These are phyloP conservation scores for Porodaedalea pini DNA, from an alignment of 1,284 basidiomycete species.

Conservation along the genomic window DNA sequence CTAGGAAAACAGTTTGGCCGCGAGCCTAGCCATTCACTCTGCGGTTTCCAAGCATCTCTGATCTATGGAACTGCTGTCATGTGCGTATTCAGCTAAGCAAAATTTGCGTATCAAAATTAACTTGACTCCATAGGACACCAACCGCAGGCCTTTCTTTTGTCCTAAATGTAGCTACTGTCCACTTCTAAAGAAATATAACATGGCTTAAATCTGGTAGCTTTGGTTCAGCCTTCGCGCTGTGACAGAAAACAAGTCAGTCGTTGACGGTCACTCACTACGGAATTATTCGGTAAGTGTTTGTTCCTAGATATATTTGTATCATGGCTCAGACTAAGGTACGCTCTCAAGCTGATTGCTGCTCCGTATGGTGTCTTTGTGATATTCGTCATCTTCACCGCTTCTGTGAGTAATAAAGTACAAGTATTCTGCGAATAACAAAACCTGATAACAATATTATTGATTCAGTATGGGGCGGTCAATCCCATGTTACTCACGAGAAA, in stretches of 20 bases:
- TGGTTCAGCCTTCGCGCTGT: slow-evolving; percentile 10
- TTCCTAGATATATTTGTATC: neutral
- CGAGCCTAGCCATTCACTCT: slow-evolving; percentile 7
- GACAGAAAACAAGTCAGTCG: neutral
- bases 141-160: slow-evolving; percentile 15
- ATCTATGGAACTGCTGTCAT: slow-evolving; percentile 17
- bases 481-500: slow-evolving; percentile 1
- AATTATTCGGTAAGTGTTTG: neutral
- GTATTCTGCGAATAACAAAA: neutral
- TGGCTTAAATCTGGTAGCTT: neutral
- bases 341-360: slow-evolving; percentile 7
- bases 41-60: slow-evolving; percentile 11
- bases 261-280: neutral
- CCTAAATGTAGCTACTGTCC: slow-evolving; percentile 1
- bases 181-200: neutral
- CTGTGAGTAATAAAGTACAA: neutral
- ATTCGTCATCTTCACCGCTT: slow-evolving; percentile 5
- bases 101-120: neutral
- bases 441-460: neutral
- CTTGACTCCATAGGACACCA: slow-evolving; percentile 10
- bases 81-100: neutral
- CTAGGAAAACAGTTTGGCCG: slow-evolving; percentile 16
- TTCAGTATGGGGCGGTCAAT: slow-evolving; percentile 8
- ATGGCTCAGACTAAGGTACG: neutral
- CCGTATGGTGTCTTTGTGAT: slow-evolving; percentile 13